phyloP scores from a whole-genome alignment of 257 asterid species.

The Lycium ferocissimum region DNA sequence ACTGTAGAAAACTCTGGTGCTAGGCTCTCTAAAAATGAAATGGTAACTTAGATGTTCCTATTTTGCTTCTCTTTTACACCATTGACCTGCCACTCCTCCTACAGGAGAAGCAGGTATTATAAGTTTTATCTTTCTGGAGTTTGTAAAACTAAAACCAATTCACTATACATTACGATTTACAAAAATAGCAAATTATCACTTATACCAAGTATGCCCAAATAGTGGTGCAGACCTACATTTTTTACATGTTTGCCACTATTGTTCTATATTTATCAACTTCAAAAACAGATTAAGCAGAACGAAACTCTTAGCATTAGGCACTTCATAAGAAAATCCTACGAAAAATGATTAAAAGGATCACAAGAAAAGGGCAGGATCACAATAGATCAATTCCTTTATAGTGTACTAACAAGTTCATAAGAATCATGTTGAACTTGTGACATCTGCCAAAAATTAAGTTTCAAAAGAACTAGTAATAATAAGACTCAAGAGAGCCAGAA shows the following conservation, averaged over 20 bases:
- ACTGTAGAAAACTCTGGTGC: slow-evolving; percentile 6
- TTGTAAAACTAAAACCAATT: background rate
- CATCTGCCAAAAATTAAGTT: background rate
- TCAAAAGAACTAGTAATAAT: background rate
- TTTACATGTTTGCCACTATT: background rate
- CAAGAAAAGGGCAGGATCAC: background rate
- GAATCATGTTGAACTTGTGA: background rate
- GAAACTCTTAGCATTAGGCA: background rate
- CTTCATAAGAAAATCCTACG: background rate
- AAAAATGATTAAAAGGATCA: background rate
- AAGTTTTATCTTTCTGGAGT: background rate
- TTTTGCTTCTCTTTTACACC: slow-evolving; percentile 19
- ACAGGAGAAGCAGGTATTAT: background rate
- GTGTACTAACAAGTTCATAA: background rate
- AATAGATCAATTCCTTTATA: background rate
- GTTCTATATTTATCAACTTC: background rate
- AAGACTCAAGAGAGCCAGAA: background rate
- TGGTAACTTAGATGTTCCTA: slow-evolving; percentile 7
- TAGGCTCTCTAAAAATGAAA: slow-evolving; percentile 18
- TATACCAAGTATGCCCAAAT: background rate
- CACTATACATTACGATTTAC: background rate
- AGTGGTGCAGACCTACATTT: background rate
- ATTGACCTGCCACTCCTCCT: background rate
- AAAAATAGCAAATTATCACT: slow-evolving; percentile 2
- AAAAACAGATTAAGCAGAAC: slow-evolving; percentile 3